These are phyloP conservation scores for Termitomyces heimii DNA, from an alignment of 768 basidiomycete genomes.

Conservation along the genomic window DNA sequence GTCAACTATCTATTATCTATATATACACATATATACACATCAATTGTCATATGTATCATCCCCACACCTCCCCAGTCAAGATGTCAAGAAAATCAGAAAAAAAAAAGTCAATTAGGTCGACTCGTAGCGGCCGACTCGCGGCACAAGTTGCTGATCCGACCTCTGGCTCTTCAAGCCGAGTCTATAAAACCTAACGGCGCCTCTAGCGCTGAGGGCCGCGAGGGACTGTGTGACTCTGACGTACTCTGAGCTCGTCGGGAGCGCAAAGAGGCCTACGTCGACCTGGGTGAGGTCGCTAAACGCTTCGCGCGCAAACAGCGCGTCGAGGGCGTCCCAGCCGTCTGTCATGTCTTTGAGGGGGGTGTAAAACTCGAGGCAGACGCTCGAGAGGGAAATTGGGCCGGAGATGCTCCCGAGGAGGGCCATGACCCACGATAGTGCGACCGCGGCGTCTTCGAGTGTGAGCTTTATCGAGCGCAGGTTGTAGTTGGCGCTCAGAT, in stretches of 20 bases:
- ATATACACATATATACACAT: background rate
- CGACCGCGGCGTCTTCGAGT: conserved; percentile 31
- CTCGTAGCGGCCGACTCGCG: conserved; percentile 30
- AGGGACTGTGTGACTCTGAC: conserved; percentile 25
- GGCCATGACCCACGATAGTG: conserved; percentile 30
- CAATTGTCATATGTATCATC: background rate
- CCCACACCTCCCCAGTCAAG: too few species aligned
- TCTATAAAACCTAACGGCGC: conserved; percentile 15
- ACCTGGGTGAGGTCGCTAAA: conserved; percentile 25
- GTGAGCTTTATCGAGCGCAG: conserved; percentile 35
- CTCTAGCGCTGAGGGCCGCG: conserved; percentile 20
- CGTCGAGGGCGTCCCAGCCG: conserved; percentile 28
- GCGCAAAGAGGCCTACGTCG: conserved; percentile 36
- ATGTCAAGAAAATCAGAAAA: background rate
- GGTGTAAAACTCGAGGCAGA: conserved; percentile 36
- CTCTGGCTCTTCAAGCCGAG: conserved; percentile 34
- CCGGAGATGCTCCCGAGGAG: conserved; percentile 24
- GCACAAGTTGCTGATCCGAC: conserved; percentile 29
- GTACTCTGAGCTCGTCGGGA: conserved; percentile 26
- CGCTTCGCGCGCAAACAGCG: conserved; percentile 25
- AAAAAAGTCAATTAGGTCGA: background rate
- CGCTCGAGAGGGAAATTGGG: conserved; percentile 20
- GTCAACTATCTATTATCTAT: background rate
- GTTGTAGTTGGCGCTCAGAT: conserved; percentile 27
- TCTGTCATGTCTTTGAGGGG: conserved; percentile 29